Percentiles rank a stretch among this genome's conserved stretches.
phyloP scores from a whole-genome alignment of 768 basidiomycete species.

The Lentinula boryana region DNA sequence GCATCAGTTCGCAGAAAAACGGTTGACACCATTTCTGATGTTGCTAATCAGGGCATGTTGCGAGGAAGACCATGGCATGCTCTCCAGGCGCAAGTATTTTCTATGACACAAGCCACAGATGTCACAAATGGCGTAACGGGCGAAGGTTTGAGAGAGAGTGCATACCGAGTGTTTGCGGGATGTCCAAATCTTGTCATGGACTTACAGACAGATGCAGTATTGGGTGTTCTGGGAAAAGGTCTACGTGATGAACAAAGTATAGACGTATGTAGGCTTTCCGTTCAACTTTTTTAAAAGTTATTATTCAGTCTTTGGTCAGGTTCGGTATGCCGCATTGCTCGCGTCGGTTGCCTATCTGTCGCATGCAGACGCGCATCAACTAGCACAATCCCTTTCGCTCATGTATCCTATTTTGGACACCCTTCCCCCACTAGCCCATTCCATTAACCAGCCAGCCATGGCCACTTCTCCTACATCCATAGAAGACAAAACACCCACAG shows the following conservation, averaged over 20 bases:
- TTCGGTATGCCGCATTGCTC: conserved; percentile 66
- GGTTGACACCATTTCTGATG: conserved; percentile 71
- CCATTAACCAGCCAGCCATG: conserved; percentile 24
- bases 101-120: conserved; percentile 31
- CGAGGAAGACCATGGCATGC: conserved; percentile 81
- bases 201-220: conserved; percentile 63
- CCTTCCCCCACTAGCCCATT: conserved; percentile 47
- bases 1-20: conserved; percentile 60
- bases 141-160: conserved; percentile 45
- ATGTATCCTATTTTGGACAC: conserved; percentile 73
- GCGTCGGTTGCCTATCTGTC: conserved; percentile 67
- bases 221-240: conserved; percentile 61
- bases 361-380: conserved; percentile 53
- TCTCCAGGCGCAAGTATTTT: conserved; percentile 65
- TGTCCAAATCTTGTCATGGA: conserved; percentile 75
- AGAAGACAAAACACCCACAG: conserved; percentile 27
- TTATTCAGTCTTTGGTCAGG: conserved; percentile 29
- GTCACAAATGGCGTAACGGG: conserved; percentile 13
- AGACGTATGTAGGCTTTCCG: conserved; percentile 39
- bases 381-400: conserved; percentile 53
- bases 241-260: conserved; percentile 61
- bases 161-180: conserved; percentile 67
- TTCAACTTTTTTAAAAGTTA: neutral
- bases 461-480: conserved; percentile 10
- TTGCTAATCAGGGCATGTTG: conserved; percentile 69